Evolutionary conservation across 1,284 basidiomycete species (phyloP), one percentile per base, ranked within the genome.

Genomic region (Leccinum pachyderme): DNA sequence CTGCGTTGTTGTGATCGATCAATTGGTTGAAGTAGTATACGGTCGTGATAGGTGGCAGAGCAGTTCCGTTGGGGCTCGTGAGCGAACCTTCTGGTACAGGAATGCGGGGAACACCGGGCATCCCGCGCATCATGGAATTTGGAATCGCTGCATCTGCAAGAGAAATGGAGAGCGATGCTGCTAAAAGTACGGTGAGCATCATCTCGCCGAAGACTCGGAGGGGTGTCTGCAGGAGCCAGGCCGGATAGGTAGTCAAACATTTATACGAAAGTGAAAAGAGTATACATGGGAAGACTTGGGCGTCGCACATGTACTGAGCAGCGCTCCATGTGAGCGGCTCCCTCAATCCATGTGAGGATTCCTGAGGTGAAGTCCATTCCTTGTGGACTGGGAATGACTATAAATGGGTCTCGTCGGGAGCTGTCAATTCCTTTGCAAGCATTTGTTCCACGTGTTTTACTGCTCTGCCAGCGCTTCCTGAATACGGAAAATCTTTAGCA

Each of bases 11-110:
- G 68, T 89, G 88, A 70, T 90, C 87, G 51, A 89, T 85, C 58
- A 89, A 72, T 65, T 89, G 87, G 63, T 83, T 81, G 62, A 89
- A 90, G 61, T 72, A 74, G 70, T 86, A 89, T 2, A 78, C 77
- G 0, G 78, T 83, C 47, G 75, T 75, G n/a, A 63, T 49, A 7
- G 58, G n/a, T 5, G 67, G 69, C 13, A 62, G 52, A 4, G 22
- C 45, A 13, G 66, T 66, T 22, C 69, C 69, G 8, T 67, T 63
- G 12, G 46, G 57, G 31, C 54, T 55, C 6, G 24, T 56, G 46
- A 61, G 13, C 4, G 29, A 7, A 25, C 44, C 49, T 37, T 56
- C 57, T 6, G 56, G 51, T 0, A 57, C 33, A 2, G 64, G 25
- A 27, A 67, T 24, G 24, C 43, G 24, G 11, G 61, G 64, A 7